A percentile compares a stretch with the other conserved stretches of the same genome.
Evolutionary conservation across 208 protist species (phyloP).

Genomic region (Acanthamoeba royreba): DNA sequence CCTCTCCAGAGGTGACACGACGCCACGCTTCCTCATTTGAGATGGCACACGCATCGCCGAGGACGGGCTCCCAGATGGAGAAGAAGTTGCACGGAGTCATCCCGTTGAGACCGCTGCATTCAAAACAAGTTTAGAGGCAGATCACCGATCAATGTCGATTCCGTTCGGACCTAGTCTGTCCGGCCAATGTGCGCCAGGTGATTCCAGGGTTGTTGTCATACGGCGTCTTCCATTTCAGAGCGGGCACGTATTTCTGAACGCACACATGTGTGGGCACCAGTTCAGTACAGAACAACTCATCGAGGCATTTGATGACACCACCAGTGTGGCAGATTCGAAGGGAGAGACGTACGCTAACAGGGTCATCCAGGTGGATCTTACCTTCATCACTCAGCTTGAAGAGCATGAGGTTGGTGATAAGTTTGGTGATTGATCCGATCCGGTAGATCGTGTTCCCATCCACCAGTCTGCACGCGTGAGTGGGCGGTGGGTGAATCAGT

Average conservation of each 20-base stretch:
- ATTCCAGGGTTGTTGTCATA: background rate
- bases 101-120: background rate
- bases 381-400: background rate
- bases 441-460: conserved; percentile 24
- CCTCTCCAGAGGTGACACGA: background rate
- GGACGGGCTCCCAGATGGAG: background rate
- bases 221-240: background rate
- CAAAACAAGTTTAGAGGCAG: background rate
- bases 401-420: background rate
- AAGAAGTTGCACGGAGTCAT: conserved; percentile 23
- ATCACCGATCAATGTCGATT: background rate
- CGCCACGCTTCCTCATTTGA: conserved; percentile 16
- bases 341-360: background rate
- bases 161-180: background rate
- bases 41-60: conserved; percentile 1
- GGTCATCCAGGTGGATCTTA: background rate
- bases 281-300: no score
- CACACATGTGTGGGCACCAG: no score
- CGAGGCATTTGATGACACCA: background rate
- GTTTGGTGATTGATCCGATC: background rate
- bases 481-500: background rate
- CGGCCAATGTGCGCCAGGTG: conserved; percentile 1
- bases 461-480: background rate
- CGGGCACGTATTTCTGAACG: conserved; percentile 7
- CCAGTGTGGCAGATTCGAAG: no score